Evolutionary conservation across 108 stramenopile species (phyloP).

Genomic region (Skeletonema grethae): DNA sequence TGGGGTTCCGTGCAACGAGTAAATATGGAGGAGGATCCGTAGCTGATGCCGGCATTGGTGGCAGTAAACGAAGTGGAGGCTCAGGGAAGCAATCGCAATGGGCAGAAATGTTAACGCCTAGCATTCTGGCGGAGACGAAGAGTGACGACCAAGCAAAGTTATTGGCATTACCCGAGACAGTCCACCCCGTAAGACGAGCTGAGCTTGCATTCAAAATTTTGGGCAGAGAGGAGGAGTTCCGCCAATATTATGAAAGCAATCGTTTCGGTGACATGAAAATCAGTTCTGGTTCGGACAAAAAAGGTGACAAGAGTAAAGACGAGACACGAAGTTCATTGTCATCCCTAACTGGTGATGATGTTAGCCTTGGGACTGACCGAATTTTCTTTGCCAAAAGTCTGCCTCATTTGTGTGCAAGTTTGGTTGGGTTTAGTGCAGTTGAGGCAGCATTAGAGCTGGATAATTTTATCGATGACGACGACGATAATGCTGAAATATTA

Average conservation of each 20-base stretch:
- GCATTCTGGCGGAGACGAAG: slow-evolving; percentile 64
- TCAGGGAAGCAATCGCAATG: slow-evolving; percentile 53
- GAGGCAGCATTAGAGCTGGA: slow-evolving; percentile 89
- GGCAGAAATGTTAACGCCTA: slow-evolving; percentile 75
- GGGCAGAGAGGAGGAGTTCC: slow-evolving; percentile 83
- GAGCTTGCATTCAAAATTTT: slow-evolving; percentile 85
- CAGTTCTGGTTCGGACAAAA: slow-evolving; percentile 48
- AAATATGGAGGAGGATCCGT: slow-evolving; percentile 40
- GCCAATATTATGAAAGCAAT: slow-evolving; percentile 89
- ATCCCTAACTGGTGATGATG: slow-evolving; percentile 88
- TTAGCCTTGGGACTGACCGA: slow-evolving; percentile 84
- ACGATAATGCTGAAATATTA: slow-evolving; percentile 31
- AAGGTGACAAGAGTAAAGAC: slow-evolving; percentile 56
- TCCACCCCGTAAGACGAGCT: slow-evolving; percentile 88
- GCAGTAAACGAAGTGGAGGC: slow-evolving; percentile 41
- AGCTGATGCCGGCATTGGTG: slow-evolving; percentile 41
- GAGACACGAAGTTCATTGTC: slow-evolving; percentile 78
- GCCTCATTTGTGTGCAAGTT: slow-evolving; percentile 84
- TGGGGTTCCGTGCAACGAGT: slow-evolving; percentile 75
- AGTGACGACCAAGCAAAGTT: slow-evolving; percentile 81
- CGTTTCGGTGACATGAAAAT: slow-evolving; percentile 90
- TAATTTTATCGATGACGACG: slow-evolving; percentile 80
- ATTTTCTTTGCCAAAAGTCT: slow-evolving; percentile 89
- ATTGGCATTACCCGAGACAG: slow-evolving; percentile 78
- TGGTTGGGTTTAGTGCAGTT: slow-evolving; percentile 89